A percentile compares a stretch with the other conserved stretches of the same genome.
Conservation (phyloP, 805 yeast genomes). For the baker's yeast (Saccharomyces cerevisiae) region DNA sequence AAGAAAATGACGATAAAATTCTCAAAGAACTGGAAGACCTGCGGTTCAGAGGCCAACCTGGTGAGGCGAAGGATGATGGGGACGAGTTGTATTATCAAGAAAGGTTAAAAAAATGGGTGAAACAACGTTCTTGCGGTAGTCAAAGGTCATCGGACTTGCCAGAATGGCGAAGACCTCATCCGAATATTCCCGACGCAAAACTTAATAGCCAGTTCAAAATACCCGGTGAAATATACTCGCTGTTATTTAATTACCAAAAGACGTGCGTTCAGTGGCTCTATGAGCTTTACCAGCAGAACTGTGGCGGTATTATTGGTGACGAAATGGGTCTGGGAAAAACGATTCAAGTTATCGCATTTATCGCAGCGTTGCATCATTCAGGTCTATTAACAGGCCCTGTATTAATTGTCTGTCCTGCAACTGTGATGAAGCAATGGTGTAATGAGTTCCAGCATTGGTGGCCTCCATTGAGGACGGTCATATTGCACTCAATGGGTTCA, state of each 20-base stretch:
- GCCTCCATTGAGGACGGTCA: constrained; percentile 85
- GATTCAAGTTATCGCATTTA: constrained; percentile 80
- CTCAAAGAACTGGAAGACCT: constrained; percentile 15
- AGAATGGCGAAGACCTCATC: constrained; percentile 76
- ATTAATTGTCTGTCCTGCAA: constrained; percentile 89
- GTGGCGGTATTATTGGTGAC: constrained; percentile 95
- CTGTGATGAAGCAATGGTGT: constrained; percentile 96
- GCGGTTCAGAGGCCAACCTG: constrained; percentile 14
- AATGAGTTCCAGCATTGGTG: constrained; percentile 95
- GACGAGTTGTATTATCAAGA: constrained; percentile 55
- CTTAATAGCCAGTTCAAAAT: constrained; percentile 61
- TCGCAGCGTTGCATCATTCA: constrained; percentile 86
- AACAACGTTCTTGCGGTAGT: constrained; percentile 39
- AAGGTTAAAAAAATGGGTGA: constrained; percentile 55
- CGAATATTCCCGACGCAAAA: constrained; percentile 63
- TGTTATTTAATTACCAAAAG: constrained; percentile 85
- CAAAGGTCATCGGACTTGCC: constrained; percentile 19
- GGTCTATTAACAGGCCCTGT: constrained; percentile 68
- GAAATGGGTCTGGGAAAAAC: constrained; percentile 99
- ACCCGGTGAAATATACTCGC: constrained; percentile 86
- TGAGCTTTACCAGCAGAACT: constrained; percentile 80
- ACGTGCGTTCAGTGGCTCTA: constrained; percentile 97
- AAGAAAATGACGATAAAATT: constrained; percentile 13
- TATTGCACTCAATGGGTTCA: constrained; percentile 85
- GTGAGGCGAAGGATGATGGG: constrained; percentile 61